phyloP scores from a whole-genome alignment of 2,329 filamentous ascomycete species.

The Colletotrichum lupini region DNA sequence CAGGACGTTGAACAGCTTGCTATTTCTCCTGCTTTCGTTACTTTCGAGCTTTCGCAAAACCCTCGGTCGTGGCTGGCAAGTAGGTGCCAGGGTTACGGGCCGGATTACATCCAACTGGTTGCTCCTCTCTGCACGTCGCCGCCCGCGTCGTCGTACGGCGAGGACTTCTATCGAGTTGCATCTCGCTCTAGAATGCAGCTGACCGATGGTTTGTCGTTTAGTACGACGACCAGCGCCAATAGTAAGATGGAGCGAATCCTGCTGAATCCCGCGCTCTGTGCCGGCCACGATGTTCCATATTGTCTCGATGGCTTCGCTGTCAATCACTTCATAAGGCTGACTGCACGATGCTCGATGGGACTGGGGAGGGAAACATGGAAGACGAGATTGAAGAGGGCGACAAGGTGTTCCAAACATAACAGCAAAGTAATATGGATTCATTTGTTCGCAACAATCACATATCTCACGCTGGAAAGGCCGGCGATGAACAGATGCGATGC shows the following conservation, averaged over 20 bases:
- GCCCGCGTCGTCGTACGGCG: conserved; percentile 28
- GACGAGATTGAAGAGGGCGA: background rate
- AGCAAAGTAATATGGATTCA: conserved; percentile 10
- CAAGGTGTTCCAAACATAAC: conserved; percentile 16
- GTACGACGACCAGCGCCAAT: conserved; percentile 15
- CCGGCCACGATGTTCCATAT: conserved; percentile 16
- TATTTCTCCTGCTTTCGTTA: background rate
- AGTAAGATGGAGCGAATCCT: conserved; percentile 6
- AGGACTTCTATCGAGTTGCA: conserved; percentile 26
- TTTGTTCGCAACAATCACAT: conserved; percentile 18
- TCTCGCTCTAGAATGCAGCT: conserved; percentile 21
- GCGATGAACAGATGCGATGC: conserved; percentile 31
- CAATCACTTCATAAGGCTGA: conserved; percentile 29
- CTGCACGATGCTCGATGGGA: conserved; percentile 7
- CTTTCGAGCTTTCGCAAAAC: background rate
- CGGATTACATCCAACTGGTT: conserved; percentile 25
- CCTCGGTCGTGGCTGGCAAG: conserved; percentile 5
- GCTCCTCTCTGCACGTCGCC: conserved; percentile 25
- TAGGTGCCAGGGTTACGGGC: conserved; percentile 21
- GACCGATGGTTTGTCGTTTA: conserved; percentile 11
- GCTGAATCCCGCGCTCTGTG: background rate
- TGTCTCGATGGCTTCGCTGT: conserved; percentile 10
- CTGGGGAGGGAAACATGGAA: background rate
- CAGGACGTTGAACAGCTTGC: background rate
- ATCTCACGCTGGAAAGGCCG: conserved; percentile 19